Evolutionary conservation across 2,329 filamentous ascomycete genomes (phyloP), one percentile per base, ranked within the genome.

Genomic region (Penicillium sp.): DNA sequence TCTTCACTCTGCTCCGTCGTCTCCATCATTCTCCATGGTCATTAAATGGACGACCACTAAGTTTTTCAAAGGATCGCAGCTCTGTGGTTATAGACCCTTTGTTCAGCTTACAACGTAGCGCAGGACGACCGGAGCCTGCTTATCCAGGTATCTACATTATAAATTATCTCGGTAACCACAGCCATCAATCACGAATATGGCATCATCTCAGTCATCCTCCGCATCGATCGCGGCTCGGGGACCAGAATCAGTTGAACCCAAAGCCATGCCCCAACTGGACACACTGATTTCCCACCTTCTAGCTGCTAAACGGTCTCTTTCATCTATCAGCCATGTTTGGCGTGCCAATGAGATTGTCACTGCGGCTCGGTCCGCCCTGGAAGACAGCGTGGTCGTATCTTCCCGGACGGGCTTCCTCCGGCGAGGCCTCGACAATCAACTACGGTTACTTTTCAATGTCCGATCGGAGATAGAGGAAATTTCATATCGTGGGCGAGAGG

Each of bases 311-410:
- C 86, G 91, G 45, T 93, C 93, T 1, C 83, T 98, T 5, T 90
- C 90, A 16, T 91, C 91, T 11, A 92, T 96, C 72, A 86, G 82
- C 43, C 87, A 90, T 58, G 91, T 97, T 51, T 88, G 90, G 71
- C 90, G 90, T 58, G 93, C 92, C 63, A 93, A 95, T 70, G 90
- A 96, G 68, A 87, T 97, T 55, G 89, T 95, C 45, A 91, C 86
- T 21, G 81, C 85, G 14, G 91, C 92, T 5, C 88, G 91, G 33
- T 79, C 82, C 31, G 84, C 90, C 33, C 82, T 96, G 62, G 90
- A 96, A 70, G 89, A 95, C 64, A 88, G 87, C 48, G 87, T 91
- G 52, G 81, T 93, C 10, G 82, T 96, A 4, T 83, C 84, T 22
- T 86, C 90, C 8, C 83, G 89, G 66, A 86, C 87, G 0, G 80